Conservation (phyloP, 176 grass and related monocot genomes). For the Aechmea fasciata region DNA sequence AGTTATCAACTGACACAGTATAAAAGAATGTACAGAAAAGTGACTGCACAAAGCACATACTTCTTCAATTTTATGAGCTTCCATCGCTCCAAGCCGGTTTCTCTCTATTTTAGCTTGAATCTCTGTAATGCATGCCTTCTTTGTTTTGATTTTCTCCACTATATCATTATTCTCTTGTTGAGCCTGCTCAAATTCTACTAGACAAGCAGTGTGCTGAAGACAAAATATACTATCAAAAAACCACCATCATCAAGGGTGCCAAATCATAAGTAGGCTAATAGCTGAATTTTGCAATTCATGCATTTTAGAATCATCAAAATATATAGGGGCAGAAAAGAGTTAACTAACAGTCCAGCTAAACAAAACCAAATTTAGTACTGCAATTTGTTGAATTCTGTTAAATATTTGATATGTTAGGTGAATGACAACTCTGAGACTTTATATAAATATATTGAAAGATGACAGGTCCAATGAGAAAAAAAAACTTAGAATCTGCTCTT, state of each 20-base stretch:
- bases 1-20: not conserved
- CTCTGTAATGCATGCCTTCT: conserved; percentile 38
- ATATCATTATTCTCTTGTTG: conserved; percentile 70
- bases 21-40: not conserved
- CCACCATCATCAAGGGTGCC: not conserved
- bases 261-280: not conserved
- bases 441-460: not conserved
- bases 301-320: not conserved
- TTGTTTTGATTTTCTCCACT: conserved; percentile 49
- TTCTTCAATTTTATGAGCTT: conserved; percentile 63
- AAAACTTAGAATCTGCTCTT: not conserved
- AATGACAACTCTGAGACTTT: not conserved
- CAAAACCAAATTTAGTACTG: not conserved
- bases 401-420: no score
- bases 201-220: conserved; percentile 67
- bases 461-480: not conserved
- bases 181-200: conserved; percentile 47
- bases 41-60: conserved; percentile 19
- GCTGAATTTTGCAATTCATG: not conserved
- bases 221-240: not conserved
- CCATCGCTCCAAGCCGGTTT: conserved; percentile 43
- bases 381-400: not conserved
- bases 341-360: not conserved
- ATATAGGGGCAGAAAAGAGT: not conserved
- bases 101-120: conserved; percentile 52